Evolutionary conservation across 164 flowering plant species (phyloP), one percentile per base, ranked within the genome.

Genomic region (Dillenia suffruticosa): DNA sequence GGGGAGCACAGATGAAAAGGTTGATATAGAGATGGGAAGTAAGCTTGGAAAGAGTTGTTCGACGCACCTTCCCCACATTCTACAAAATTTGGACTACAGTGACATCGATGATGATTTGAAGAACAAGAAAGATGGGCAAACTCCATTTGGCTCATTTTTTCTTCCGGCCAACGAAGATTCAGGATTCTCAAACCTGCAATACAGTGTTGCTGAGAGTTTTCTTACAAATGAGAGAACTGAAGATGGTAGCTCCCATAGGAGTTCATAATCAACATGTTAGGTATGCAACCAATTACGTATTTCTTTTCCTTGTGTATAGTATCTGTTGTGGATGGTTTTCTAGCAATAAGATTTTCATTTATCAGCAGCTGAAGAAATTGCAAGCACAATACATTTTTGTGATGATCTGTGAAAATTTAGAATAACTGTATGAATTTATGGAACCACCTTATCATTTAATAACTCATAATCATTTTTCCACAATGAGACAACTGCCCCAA

Each of bases 1-100:
- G 1, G 59, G 47, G n/a, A 68, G 74, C 73, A 54, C 81, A 8
- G 83, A 82, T 59, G 92, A 81, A 65, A 89, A 83, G 65, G 79
- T 82, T 51, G 90, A 87, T 57, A 70, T 84, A 59, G 96, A 84
- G 66, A 83, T 79, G 85, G 89, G 89, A 53, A 57, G 62, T 59
- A 81, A 62, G 65, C 46, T 62, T 63, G 53, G 45, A 0, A 81
- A 72, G 22, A 79, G 73, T 49, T 32, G 40, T 32, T 32, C 40
- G 7, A 32, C 40, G 7, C 40, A 0, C 40, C 40, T 86, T 65
- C 96, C 98, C 26, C 80, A 79, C 57, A 80, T 93, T 49, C 54
- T 93, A 71, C 81, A 74, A 24, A 75, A 78, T 58, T 79, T 87
- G 73, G 83, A 85, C 64, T 85, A 76, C 59, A 77, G 62, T 61